Base-by-base conservation (phyloP, 306 rosid species). In the Ormosia emarginata region DNA sequence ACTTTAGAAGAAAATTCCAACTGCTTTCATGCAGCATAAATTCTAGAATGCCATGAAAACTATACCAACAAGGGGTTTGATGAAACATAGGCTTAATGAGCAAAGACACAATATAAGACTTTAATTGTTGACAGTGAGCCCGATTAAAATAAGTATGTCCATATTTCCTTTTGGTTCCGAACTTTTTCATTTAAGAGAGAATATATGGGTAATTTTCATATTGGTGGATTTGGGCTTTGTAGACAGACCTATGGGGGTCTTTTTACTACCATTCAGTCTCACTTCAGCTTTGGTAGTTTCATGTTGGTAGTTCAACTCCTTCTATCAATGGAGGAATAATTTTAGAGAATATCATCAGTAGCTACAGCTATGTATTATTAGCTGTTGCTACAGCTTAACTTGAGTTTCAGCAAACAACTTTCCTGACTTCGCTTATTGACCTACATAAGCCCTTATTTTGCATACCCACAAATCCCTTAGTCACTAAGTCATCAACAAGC, bases 11-110 rank as follows among this genome's bases (percentile, higher is more conserved):
- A 79, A 78, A n/a, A 62, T 24, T 17, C 32, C 37, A 71, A 49
- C 55, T 12, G 17, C 37, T 77, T 52, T 29, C 61, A 52, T 32
- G 82, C 12, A 49, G 53, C 47, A 18, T 36, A 64, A 66, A 71
- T 56, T 83, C 74, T 75, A 76, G 64, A 79, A 74, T 79, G 76
- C 58, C 63, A 56, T 15, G 53, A 69, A 75, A 18, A 52, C 49
- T 49, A 57, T 40, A 81, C 52, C 24, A 79, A 67, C 63, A 44
- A 43, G 41, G 58, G 65, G 65, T 29, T 47, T 67, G 47, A 49
- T 74, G 52, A 52, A 65, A 75, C 44, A 72, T 50, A 59, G 33
- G 52, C 64, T 64, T 32, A 41, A 78, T 13, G 43, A 49, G 30
- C 18, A 79, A 74, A 65, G 67, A 79, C 49, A 70, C 17, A 24